Base-by-base conservation (phyloP, 1,284 basidiomycete species). In the Ganoderma resinaceum region DNA sequence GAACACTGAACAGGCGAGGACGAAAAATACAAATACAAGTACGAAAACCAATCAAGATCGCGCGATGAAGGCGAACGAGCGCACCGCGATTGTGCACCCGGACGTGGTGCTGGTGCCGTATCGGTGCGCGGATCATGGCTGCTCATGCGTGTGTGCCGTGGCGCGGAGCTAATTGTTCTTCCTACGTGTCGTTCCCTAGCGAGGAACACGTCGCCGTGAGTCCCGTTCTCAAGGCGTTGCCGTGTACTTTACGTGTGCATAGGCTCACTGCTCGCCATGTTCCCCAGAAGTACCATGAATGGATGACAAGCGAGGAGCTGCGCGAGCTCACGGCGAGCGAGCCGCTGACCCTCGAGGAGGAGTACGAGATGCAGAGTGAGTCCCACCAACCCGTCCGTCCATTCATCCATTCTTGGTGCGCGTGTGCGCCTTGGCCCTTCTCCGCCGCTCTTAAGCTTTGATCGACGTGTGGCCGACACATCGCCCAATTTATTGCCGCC, bases 291-390 rank as follows among this genome's bases (percentile, higher is more conserved):
- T 98, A 98, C 76, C 91, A 98, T 78, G 85, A 87, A 75, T 99
- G 97, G 97, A 98, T 99, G 97, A 84, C 87, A 60, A 87, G 89
- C 78, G 86, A 88, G 18, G 88, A 90, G 71, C 82, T 99, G 62
- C 87, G 91, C 62, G 86, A 90, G 70, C 84, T 92, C 40, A 99
- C 96, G 0, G 96, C 96, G 1, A 96, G 94, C 66, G 96, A 98
- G 76, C 91, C 91, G 7, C 84, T 99, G 46, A 88, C 86, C 0
- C 81, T 96, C 12, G 91, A 94, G 64, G 89, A 97, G 77, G 97
- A 98, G 77, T 92, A 92, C 72, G 92, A 92, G 26, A 98, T 99
- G 96, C 96, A 98, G 79, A 84, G 95, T 95, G 76, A 66, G 89
- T 82, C 16, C 18, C n/a, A n/a, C n/a, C n/a, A n/a, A n/a, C n/a